phyloP scores from a whole-genome alignment of 805 yeast species.

The Kuraishia cidri region DNA sequence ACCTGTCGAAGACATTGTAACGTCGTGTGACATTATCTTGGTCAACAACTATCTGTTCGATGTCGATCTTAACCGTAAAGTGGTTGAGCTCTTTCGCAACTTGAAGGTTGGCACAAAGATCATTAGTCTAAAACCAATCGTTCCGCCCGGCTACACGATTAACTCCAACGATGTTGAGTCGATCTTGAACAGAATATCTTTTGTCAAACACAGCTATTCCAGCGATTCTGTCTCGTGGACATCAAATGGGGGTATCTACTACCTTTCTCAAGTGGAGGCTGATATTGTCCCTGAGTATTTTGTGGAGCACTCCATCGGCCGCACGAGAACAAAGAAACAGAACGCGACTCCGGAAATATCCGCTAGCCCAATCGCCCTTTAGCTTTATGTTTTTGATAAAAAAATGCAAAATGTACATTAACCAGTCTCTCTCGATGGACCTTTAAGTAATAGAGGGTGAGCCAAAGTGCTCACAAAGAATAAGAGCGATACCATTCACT shows the following conservation, averaged over 20 bases:
- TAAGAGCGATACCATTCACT: too few relatives aligned
- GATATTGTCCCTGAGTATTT: conserved; percentile 23
- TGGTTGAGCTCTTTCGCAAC: conserved; percentile 54
- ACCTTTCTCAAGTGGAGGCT: conserved; percentile 54
- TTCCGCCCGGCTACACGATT: conserved; percentile 66
- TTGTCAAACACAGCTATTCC: conserved; percentile 54
- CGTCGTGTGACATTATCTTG: conserved; percentile 61
- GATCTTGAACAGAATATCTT: conserved; percentile 56
- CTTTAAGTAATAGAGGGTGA: too few relatives aligned
- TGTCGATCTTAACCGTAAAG: conserved; percentile 58
- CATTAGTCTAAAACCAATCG: conserved; percentile 70
- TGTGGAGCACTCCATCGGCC: conserved; percentile 8
- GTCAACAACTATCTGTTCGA: conserved; percentile 83
- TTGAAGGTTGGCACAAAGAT: conserved; percentile 69
- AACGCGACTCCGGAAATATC: too few relatives aligned
- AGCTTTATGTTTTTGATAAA: too few relatives aligned
- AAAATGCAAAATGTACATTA: too few relatives aligned
- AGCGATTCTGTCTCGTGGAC: conserved; percentile 87
- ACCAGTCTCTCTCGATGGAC: too few relatives aligned
- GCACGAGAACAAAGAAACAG: conserved; percentile 2
- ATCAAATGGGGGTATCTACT: conserved; percentile 71
- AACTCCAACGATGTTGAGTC: conserved; percentile 42
- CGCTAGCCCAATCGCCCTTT: too few relatives aligned
- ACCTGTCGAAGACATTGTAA: conserved; percentile 42
- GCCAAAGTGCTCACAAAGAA: too few relatives aligned